These are phyloP conservation scores for Apiospora pterosperma DNA, from an alignment of 2,329 filamentous ascomycete genomes.

Conservation along the genomic window DNA sequence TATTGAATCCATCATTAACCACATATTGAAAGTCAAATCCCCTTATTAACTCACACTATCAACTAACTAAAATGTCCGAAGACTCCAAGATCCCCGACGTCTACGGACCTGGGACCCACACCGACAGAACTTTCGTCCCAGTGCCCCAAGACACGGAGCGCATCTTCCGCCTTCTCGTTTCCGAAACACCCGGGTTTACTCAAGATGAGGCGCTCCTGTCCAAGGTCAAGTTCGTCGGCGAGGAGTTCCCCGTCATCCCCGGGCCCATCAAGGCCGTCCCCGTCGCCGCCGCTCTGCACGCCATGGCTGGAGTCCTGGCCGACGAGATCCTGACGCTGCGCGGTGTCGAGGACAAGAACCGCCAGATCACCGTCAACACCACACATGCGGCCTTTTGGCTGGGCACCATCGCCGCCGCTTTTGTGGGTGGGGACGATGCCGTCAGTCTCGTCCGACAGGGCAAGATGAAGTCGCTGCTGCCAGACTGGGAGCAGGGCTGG, in stretches of 20 bases:
- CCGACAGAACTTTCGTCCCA: slow-evolving; percentile 22
- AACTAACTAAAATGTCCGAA: slow-evolving; percentile 13
- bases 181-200: slow-evolving; percentile 30
- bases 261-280: slow-evolving; percentile 32
- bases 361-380: slow-evolving; percentile 39
- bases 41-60: neutral
- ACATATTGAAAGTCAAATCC: neutral
- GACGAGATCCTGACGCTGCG: slow-evolving; percentile 14
- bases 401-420: slow-evolving; percentile 33
- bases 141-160: slow-evolving; percentile 27
- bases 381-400: slow-evolving; percentile 44
- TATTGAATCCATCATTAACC: neutral
- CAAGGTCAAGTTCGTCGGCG: slow-evolving; percentile 28
- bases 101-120: slow-evolving; percentile 30
- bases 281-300: slow-evolving; percentile 29
- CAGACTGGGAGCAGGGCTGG: slow-evolving; percentile 37
- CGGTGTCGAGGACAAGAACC: slow-evolving; percentile 11
- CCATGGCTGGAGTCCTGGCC: slow-evolving; percentile 25
- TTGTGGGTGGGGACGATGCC: slow-evolving; percentile 33
- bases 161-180: slow-evolving; percentile 27
- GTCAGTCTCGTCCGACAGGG: slow-evolving; percentile 24
- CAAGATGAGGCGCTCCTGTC: slow-evolving; percentile 21
- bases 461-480: slow-evolving; percentile 25
- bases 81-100: slow-evolving; percentile 17
- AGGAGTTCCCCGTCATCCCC: slow-evolving; percentile 27